These are phyloP conservation scores for Eremochloa ophiuroides DNA, from an alignment of 176 grass and related monocot genomes.

Conservation along the genomic window DNA sequence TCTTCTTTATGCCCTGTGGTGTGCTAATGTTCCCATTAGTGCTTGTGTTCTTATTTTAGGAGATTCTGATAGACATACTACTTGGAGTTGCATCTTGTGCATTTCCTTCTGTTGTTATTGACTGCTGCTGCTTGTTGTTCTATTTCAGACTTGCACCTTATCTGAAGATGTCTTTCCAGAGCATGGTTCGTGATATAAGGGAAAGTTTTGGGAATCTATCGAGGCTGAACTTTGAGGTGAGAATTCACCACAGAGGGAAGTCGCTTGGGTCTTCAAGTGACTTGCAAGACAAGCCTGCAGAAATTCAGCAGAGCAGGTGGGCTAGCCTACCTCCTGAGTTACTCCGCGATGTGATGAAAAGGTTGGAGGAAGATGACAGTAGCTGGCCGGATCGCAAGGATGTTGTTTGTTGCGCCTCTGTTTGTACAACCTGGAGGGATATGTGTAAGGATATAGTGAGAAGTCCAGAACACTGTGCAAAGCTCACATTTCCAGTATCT, in stretches of 20 bases:
- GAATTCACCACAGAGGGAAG: conserved; percentile 50
- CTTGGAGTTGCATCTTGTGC: background rate
- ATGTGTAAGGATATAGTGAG: conserved; percentile 87
- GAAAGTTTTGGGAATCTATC: conserved; percentile 71
- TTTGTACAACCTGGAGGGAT: conserved; percentile 72
- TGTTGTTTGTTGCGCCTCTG: conserved; percentile 74
- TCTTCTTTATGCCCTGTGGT: background rate
- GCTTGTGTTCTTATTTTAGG: background rate
- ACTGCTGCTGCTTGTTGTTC: background rate
- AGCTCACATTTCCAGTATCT: conserved; percentile 86
- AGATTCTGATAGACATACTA: background rate
- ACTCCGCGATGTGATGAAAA: conserved; percentile 63
- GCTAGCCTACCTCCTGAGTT: conserved; percentile 76
- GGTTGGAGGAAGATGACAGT: conserved; percentile 68
- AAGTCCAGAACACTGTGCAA: conserved; percentile 76
- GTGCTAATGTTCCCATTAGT: background rate
- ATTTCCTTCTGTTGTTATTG: background rate
- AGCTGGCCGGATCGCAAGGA: conserved; percentile 83
- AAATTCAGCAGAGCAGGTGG: conserved; percentile 43
- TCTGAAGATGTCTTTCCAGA: conserved; percentile 60
- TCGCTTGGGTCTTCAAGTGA: conserved; percentile 39
- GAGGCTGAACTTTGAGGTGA: conserved; percentile 58
- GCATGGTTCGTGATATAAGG: conserved; percentile 61
- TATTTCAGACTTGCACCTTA: conserved; percentile 1
- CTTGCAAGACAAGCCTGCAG: conserved; percentile 29